These are phyloP conservation scores for Thamnidium elegans DNA, from an alignment of 192 early-diverging fungal genomes.

Conservation along the genomic window DNA sequence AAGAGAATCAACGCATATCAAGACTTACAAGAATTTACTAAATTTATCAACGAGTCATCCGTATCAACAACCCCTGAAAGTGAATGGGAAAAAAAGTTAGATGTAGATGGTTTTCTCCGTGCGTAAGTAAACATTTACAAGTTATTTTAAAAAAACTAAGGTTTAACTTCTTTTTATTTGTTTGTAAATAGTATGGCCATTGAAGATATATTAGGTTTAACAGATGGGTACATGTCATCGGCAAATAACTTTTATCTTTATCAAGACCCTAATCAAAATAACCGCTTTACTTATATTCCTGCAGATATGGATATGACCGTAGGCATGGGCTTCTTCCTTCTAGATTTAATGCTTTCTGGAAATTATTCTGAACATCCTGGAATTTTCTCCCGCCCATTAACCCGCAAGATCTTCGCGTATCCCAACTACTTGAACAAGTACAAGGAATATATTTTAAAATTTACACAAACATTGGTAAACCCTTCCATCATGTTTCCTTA, in stretches of 20 bases:
- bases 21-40: conserved; percentile 1
- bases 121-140: neutral
- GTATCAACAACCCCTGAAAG: neutral
- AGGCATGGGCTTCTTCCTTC: neutral
- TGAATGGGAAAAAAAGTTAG: conserved; percentile 4
- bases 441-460: neutral
- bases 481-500: neutral
- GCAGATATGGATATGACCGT: conserved; percentile 1
- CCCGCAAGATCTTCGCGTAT: neutral
- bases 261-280: neutral
- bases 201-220: conserved; percentile 4
- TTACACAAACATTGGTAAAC: neutral
- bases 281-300: conserved; percentile 1
- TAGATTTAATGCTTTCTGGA: conserved; percentile 6
- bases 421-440: neutral
- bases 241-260: conserved; percentile 19
- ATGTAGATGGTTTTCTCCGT: conserved; percentile 8
- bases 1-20: neutral
- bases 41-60: conserved; percentile 4
- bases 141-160: too few relatives aligned
- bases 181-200: conserved; percentile 15
- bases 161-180: neutral
- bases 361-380: conserved; percentile 17
- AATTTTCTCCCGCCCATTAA: conserved; percentile 8
- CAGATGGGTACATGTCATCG: conserved; percentile 5